Evolutionary conservation across 2,329 filamentous ascomycete species (phyloP), one percentile per base, ranked within the genome.

Genomic region (Verticillium albo-atrum): DNA sequence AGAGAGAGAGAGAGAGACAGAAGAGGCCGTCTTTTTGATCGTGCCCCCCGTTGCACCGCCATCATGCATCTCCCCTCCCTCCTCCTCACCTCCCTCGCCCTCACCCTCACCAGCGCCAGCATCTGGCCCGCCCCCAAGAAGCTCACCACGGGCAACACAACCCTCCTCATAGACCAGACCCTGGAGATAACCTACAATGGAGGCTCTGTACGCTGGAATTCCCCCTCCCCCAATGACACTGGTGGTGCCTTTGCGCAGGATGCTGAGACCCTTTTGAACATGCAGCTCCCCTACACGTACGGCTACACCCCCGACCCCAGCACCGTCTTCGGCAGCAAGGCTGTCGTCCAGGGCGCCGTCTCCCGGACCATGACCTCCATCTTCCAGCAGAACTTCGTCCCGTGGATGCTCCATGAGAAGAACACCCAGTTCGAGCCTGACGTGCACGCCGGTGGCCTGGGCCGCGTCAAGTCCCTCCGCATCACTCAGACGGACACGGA

Each of bases 381-480:
- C 59, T 89, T 92, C 72, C 74, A 82, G 27, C 77, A 88, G 60
- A 86, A 84, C 65, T 86, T 93, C 62, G 82, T 91, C 17, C 91
- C 91, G 0, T 95, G 90, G 90, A 92, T 88, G 75, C 83, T 95
- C 58, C 82, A 89, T 63, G 80, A 83, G 26, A 83, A 88, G 34
- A 80, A 86, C 65, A 80, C 82, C 58, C 68, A 83, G 47, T 89
- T 85, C 63, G 89, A 94, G 72, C 90, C 91, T 1, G 71, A 73
- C 9, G 70, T 76, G 7, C 67, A 71, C 25, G 67, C 72, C 32
- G 65, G 62, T 27, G 65, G 67, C 56, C 77, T 81, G 66, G 79
- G 71, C 3, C 82, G 75, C 64, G 78, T 95, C 66, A 80, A 74
- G 51, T 78, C 76, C n/a, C 78, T 95, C 53, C 71, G 76, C 20